phyloP scores from a whole-genome alignment of 495 filamentous ascomycete species.

The Hyaloscypha bicolor region DNA sequence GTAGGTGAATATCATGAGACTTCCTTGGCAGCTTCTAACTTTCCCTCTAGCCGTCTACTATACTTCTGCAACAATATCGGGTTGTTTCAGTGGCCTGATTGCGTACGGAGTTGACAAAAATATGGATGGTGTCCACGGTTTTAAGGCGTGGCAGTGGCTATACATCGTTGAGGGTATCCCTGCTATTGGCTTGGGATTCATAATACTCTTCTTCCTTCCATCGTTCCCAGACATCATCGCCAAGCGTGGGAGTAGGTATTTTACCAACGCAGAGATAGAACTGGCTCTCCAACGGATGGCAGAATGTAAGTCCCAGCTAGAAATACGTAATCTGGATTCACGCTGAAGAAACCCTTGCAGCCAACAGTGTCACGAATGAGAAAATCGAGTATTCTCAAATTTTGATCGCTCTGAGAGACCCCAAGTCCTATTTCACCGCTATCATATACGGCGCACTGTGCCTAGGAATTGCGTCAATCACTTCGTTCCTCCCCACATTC shows the following conservation, averaged over 20 bases:
- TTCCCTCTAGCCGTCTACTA: slow-evolving; percentile 24
- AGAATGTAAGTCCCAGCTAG: neutral
- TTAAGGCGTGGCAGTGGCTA: slow-evolving; percentile 54
- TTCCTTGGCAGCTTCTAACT: neutral
- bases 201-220: slow-evolving; percentile 45
- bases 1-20: neutral
- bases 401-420: slow-evolving; percentile 8
- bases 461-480: neutral
- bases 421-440: slow-evolving; percentile 7
- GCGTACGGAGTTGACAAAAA: slow-evolving; percentile 43
- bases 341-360: neutral
- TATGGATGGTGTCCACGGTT: slow-evolving; percentile 44
- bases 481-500: slow-evolving; percentile 8
- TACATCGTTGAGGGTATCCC: slow-evolving; percentile 46
- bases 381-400: slow-evolving; percentile 7
- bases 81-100: slow-evolving; percentile 57
- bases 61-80: slow-evolving; percentile 42
- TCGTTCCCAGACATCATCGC: slow-evolving; percentile 47
- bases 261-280: slow-evolving; percentile 10
- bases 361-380: neutral
- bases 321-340: neutral
- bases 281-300: slow-evolving; percentile 3
- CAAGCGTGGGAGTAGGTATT: slow-evolving; percentile 1
- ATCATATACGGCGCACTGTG: neutral
- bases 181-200: slow-evolving; percentile 40